Base-by-base conservation (phyloP, 177 flowering plant species). In the Viscum album region DNA sequence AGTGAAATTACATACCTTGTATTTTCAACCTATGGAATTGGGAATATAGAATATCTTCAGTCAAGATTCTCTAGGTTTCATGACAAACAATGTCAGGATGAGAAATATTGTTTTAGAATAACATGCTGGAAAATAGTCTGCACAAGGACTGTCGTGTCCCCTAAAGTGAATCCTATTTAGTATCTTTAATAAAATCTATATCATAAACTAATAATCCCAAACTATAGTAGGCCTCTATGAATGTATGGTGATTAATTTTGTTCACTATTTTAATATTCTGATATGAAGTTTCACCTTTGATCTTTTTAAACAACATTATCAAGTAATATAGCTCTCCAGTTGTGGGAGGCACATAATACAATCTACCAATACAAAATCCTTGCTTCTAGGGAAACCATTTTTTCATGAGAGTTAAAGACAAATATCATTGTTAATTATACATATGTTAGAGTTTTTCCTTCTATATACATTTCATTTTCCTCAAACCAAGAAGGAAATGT, bases 401-500 rank as follows among this genome's bases (percentile, higher is more conserved):
- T 50, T 1, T 29, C 16, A 0, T 65, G 0, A 0, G 0, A 1
- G 33, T 69, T 11, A 72, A 68, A 73, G 2, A 54, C 59, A 21
- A 32, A 66, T 0, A 28, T 0, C 2, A 21, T 33, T 26, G 76
- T 70, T 45, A 74, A 74, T 13, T 74, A 59, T 11, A 11, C 17
- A 63, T 74, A 74, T 1, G 33, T 32, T 21, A 70, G 29, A 11
- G 32, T 2, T 28, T 37, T 41, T 17, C 70, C 73, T 1, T 58
- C 47, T 1, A 19, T 35, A 35, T 33, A 32, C 29, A 35, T 16
- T 30, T 16, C 43, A 35, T 70, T 70, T 24, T 36, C 45, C 1
- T 52, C 52, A n/a, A 74, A 6, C 76, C 76, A 74, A 17, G 24
- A 11, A 0, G 36, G 28, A 29, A 74, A 69, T 59, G 36, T 64